Percentiles rank a stretch among this genome's conserved stretches.
phyloP scores from a whole-genome alignment of 2,329 filamentous ascomycete genomes.

The Neofusicoccum parvum region DNA sequence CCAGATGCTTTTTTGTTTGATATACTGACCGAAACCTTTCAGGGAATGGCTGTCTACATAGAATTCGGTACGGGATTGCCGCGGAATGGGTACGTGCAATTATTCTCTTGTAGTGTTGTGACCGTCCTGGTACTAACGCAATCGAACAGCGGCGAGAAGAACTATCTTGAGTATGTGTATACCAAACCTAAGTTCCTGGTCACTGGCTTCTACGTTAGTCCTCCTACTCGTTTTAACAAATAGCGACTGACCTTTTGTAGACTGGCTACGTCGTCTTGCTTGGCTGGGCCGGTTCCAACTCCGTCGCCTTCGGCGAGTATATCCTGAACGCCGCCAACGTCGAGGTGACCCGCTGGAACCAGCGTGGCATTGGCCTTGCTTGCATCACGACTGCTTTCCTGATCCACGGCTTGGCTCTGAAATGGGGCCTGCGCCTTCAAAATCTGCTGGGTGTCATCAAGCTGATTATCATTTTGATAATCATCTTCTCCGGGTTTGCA shows the following conservation, averaged over 20 bases:
- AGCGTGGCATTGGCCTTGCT: conserved; percentile 66
- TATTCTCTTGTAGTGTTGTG: too few relatives aligned
- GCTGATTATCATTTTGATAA: conserved; percentile 65
- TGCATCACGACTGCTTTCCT: conserved; percentile 67
- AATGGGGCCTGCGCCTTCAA: conserved; percentile 68
- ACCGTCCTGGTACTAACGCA: too few relatives aligned
- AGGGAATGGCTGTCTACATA: conserved; percentile 64
- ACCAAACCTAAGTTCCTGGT: conserved; percentile 60
- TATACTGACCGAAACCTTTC: conserved; percentile 56
- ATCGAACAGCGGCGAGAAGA: conserved; percentile 59
- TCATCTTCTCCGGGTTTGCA: conserved; percentile 63
- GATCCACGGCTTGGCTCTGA: conserved; percentile 65
- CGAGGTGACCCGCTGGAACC: conserved; percentile 67
- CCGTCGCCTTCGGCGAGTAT: conserved; percentile 71
- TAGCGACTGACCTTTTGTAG: neutral
- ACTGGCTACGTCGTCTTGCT: conserved; percentile 63
- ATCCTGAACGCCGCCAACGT: conserved; percentile 66
- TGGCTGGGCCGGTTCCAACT: conserved; percentile 66
- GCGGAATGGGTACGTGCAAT: conserved; percentile 48
- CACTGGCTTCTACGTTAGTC: conserved; percentile 56
- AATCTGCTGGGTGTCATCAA: conserved; percentile 69
- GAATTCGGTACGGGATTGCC: conserved; percentile 68
- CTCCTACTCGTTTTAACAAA: conserved; percentile 19
- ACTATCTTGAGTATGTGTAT: conserved; percentile 68
- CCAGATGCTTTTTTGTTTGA: too few relatives aligned